These are phyloP conservation scores for Fusarium udum DNA, from an alignment of 2,329 filamentous ascomycete species.

Conservation along the genomic window DNA sequence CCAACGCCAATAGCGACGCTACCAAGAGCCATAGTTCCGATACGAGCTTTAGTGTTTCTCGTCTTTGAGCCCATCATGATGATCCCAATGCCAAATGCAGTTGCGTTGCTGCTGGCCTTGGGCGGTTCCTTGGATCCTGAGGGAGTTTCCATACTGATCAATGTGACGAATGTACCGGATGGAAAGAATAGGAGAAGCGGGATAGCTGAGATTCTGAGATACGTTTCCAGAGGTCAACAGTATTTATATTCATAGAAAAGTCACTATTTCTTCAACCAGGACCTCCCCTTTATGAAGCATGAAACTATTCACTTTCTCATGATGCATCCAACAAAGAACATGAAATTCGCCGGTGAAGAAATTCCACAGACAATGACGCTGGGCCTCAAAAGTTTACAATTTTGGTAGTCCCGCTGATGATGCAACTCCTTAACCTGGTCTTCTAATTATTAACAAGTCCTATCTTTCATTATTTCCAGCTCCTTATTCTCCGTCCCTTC, in stretches of 20 bases:
- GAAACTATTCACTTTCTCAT: background rate
- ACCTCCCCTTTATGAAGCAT: background rate
- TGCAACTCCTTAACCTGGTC: constrained; percentile 22
- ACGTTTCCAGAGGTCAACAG: background rate
- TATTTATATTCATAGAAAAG: background rate
- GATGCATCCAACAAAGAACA: background rate
- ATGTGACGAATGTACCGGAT: background rate
- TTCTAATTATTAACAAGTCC: constrained; percentile 28
- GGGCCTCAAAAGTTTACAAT: constrained; percentile 34
- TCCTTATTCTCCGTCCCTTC: constrained; percentile 5
- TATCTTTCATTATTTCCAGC: constrained; percentile 16
- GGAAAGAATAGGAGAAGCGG: background rate
- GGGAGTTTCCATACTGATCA: background rate
- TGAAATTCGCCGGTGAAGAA: background rate
- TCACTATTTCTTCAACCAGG: background rate
- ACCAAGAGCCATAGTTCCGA: background rate
- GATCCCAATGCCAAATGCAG: background rate
- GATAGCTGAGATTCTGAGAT: background rate
- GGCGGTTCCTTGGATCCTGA: background rate
- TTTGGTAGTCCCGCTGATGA: constrained; percentile 39
- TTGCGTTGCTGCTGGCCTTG: background rate
- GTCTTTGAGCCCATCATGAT: background rate
- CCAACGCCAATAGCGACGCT: background rate
- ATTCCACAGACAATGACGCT: background rate
- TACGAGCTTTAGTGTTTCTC: background rate